Evolutionary conservation across 768 basidiomycete species (phyloP), one percentile per base, ranked within the genome.

Genomic region (Kwoniella shandongensis): DNA sequence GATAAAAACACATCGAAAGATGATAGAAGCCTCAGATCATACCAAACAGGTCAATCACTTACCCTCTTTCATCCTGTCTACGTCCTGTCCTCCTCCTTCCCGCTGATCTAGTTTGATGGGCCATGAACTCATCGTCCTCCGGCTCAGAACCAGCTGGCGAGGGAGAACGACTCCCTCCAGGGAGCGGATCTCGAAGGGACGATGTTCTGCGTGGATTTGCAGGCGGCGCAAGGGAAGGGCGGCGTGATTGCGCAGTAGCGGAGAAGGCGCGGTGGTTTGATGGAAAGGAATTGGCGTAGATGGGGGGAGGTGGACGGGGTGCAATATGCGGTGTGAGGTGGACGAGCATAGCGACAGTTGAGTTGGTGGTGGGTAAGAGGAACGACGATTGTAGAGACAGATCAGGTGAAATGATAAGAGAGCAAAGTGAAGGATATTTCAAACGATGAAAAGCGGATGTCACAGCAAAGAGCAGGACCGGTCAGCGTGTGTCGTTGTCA

Each of bases 121-220:
- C 60, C 59, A 66, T 48, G 46, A 62, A 66, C 13, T 69, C 67
- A 44, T 57, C 55, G n/a, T 55, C 54, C 17, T 55, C 54, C 45
- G 44, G 53, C 22, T 47, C 46, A 8, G 54, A 47, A 8, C 22
- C 54, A 5, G 38, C 54, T n/a, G 40, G 13, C 27, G 54, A 55
- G 4, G 54, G 54, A 4, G 54, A 55, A 23, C 54, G 40, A 36
- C 55, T 57, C 22, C 11, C 55, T 44, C 55, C 55, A 30, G 55
- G 55, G n/a, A 47, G 55, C 18, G 55, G 55, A 38, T 57, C 55
- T 42, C 55, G 38, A 2, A 57, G 27, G 8, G 55, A 57, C 30
- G 55, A 57, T 18, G 55, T 57, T 39, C 55, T 57, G 48, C 55
- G 55, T 46, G 32, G 22, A 39, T 40, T 38, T 50, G 47, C 40